phyloP scores from a whole-genome alignment of 108 stramenopile genomes.

The Mediolabrus comicus region DNA sequence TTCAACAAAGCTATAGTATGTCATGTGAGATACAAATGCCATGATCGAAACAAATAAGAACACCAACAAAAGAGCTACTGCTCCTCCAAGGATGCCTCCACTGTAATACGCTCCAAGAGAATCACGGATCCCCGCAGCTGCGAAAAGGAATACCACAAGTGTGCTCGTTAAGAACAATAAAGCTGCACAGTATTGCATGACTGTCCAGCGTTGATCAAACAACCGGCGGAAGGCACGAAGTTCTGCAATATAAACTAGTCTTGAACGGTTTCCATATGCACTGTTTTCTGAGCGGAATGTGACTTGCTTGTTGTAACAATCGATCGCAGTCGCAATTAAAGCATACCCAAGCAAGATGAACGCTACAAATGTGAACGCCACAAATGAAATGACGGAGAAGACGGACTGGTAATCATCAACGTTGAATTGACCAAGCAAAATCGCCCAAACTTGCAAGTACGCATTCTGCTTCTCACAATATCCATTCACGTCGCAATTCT shows the following conservation, averaged over 20 bases:
- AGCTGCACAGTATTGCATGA: slow-evolving; percentile 52
- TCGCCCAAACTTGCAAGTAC: slow-evolving; percentile 49
- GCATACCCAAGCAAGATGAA: slow-evolving; percentile 43
- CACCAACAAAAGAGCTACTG: slow-evolving; percentile 36
- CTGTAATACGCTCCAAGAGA: slow-evolving; percentile 47
- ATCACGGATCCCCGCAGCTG: slow-evolving; percentile 34
- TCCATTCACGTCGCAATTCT: slow-evolving; percentile 44
- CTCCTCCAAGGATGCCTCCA: slow-evolving; percentile 42
- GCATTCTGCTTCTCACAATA: slow-evolving; percentile 43
- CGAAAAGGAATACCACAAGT: slow-evolving; percentile 46
- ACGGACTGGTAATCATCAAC: slow-evolving; percentile 30
- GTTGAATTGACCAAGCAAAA: slow-evolving; percentile 47
- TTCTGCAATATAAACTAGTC: slow-evolving; percentile 50
- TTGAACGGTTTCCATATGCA: slow-evolving; percentile 44
- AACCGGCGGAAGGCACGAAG: slow-evolving; percentile 47
- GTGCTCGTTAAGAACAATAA: slow-evolving; percentile 46
- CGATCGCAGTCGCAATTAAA: slow-evolving; percentile 45
- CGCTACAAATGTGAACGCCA: slow-evolving; percentile 37
- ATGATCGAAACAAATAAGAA: slow-evolving; percentile 49
- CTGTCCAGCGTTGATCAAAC: slow-evolving; percentile 51
- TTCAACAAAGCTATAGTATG: slow-evolving; percentile 49
- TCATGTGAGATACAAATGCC: slow-evolving; percentile 56
- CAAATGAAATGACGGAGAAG: slow-evolving; percentile 45
- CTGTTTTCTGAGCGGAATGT: slow-evolving; percentile 50
- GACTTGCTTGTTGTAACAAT: slow-evolving; percentile 45